Evolutionary conservation across 169 alveolate species (phyloP), one percentile per base, ranked within the genome.

Genomic region (Plasmodium fragile): DNA sequence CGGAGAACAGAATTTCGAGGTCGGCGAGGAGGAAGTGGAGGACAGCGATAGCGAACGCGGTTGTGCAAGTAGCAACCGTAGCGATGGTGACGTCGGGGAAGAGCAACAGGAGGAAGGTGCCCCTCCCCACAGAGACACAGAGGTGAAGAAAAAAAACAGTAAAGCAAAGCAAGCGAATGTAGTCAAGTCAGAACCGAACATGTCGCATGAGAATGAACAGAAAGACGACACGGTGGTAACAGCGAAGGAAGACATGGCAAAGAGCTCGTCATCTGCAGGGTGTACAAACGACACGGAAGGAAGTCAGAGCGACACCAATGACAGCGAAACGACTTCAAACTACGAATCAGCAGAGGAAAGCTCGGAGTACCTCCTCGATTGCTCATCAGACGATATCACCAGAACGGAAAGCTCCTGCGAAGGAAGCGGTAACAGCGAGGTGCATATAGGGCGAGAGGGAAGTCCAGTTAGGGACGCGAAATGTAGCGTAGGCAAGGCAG

Each of bases 381-480:
- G 43, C 28, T 73, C 85, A 8, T 85, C 93, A 13, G 93, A 77
- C 41, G 93, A 52, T 28, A 53, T 85, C 34, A 85, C 93, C 7
- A n/a, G 84, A 69, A 75, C 93, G 55, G 93, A 85, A 13, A 65
- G 72, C 16, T 45, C 93, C 78, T 52, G 80, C 45, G 11, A 85
- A 53, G 69, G 70, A 30, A 75, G 72, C 5, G 55, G 43, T 82
- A 82, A 55, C 89, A 3, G 25, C 5, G 65, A 41, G 30, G 30
- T 80, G 52, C 73, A 41, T 4, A 75, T 10, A 18, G 34, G 6
- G 45, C 72, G n/a, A 3, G 71, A 78, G 28, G 4, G 7, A 11
- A 16, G 22, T 22, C 59, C 59, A 4, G 59, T 0, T 49, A 16
- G 18, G 16, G 30, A 11, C 28, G 72, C n/a, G n/a, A 36, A 32